These are phyloP conservation scores for Salix arbutifolia DNA, from an alignment of 345 rosid species.

Conservation along the genomic window DNA sequence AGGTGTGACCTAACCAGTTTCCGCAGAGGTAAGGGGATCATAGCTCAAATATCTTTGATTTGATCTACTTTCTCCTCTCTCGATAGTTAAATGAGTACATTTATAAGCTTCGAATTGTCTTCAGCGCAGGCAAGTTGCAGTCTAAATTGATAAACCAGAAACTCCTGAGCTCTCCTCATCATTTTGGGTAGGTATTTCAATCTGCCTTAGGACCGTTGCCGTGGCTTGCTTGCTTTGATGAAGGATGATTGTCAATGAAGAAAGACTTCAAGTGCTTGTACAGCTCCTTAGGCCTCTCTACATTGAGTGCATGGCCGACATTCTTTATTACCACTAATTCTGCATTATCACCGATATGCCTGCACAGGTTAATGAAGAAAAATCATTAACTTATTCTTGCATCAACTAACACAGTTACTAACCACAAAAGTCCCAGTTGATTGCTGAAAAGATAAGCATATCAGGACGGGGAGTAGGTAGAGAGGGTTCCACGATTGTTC, in stretches of 20 bases:
- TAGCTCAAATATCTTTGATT: background rate
- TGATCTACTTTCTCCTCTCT: background rate
- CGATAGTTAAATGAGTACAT: background rate
- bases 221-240: conserved; percentile 25
- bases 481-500: background rate
- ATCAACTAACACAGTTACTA: background rate
- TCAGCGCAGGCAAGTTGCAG: background rate
- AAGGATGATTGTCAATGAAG: conserved; percentile 41
- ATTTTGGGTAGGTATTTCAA: conserved; percentile 18
- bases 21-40: background rate
- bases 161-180: background rate
- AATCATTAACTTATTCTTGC: background rate
- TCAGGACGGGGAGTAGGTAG: background rate
- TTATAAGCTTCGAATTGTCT: background rate
- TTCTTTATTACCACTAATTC: conserved; percentile 56
- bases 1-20: background rate
- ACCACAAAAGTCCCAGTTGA: background rate
- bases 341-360: conserved; percentile 63
- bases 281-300: conserved; percentile 67
- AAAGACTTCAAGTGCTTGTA: conserved; percentile 58
- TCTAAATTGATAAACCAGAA: background rate
- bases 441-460: background rate
- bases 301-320: conserved; percentile 71
- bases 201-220: conserved; percentile 29
- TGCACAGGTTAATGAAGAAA: conserved; percentile 19